Percentiles rank a stretch among this genome's conserved stretches.
Evolutionary conservation across 768 basidiomycete genomes (phyloP).

Genomic region (Tulasnella calospora): DNA sequence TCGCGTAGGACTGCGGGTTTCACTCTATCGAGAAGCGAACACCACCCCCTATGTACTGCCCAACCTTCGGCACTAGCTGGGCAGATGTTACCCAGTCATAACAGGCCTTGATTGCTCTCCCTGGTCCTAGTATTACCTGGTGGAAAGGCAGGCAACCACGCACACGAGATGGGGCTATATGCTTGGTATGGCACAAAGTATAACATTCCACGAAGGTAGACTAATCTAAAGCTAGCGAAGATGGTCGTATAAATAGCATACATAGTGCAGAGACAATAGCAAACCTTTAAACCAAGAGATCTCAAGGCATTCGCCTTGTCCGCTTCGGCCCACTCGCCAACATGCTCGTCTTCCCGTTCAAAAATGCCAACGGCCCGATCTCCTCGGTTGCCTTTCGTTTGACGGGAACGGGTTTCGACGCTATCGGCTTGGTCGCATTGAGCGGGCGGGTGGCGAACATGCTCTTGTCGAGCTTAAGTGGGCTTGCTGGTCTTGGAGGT

Average conservation of each 20-base stretch:
- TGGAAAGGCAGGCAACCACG: too few species aligned
- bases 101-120: too few species aligned
- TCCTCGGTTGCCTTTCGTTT: background rate
- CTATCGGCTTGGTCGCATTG: background rate
- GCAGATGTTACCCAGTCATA: background rate
- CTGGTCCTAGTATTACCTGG: too few species aligned
- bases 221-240: background rate
- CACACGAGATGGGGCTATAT: too few species aligned
- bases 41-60: background rate
- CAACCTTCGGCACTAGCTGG: background rate
- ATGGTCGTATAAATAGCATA: background rate
- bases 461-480: slow-evolving; percentile 6
- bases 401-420: background rate
- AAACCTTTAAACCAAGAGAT: background rate
- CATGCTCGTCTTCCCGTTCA: background rate
- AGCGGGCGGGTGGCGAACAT: background rate
- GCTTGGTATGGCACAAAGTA: background rate
- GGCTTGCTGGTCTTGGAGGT: background rate
- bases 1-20: background rate
- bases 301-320: slow-evolving; percentile 2
- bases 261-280: too few species aligned
- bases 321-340: slow-evolving; percentile 4
- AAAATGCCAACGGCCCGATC: background rate
- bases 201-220: background rate
- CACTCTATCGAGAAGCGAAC: too few species aligned